A percentile compares a stretch with the other conserved stretches of the same genome.
Evolutionary conservation across 352 stramenopile species (phyloP).

Genomic region (Globisporangium carolinianum): DNA sequence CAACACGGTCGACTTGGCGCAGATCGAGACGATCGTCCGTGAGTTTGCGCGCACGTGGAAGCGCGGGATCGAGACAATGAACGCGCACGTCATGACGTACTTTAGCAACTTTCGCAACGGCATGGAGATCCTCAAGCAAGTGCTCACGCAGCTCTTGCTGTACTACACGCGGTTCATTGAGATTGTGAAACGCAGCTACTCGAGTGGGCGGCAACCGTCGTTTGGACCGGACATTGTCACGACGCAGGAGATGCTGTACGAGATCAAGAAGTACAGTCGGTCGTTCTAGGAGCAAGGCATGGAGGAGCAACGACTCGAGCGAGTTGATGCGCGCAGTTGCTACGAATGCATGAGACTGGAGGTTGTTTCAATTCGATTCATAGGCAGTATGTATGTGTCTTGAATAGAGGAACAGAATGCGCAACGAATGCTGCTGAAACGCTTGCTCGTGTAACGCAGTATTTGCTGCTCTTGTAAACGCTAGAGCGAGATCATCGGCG

Average conservation of each 20-base stretch:
- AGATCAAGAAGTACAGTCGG: constrained; percentile 97
- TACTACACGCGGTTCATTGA: constrained; percentile 99
- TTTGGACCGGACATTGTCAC: constrained; percentile 94
- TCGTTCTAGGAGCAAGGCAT: constrained; percentile 67
- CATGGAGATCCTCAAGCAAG: constrained; percentile 99
- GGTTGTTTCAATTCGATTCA: too few species aligned
- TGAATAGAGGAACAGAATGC: too few species aligned
- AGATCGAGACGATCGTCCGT: constrained; percentile 92
- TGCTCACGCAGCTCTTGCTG: constrained; percentile 95
- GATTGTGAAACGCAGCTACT: constrained; percentile 92
- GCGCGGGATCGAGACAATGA: constrained; percentile 95
- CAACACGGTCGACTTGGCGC: constrained; percentile 70
- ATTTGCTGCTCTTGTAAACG: not conserved
- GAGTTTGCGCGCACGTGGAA: constrained; percentile 97
- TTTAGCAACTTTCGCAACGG: constrained; percentile 98
- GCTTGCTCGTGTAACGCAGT: too few species aligned
- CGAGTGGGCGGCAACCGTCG: constrained; percentile 32
- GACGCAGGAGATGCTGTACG: constrained; percentile 94
- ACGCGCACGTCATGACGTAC: constrained; percentile 95
- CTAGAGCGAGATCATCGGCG: constrained; percentile 18
- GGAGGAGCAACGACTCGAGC: not conserved
- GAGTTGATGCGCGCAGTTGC: constrained; percentile 9
- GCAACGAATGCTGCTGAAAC: too few species aligned
- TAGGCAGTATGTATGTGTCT: too few species aligned
- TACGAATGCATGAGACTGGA: not conserved